Evolutionary conservation across 164 flowering plant species (phyloP).

Genomic region (Cinnamomum micranthum): DNA sequence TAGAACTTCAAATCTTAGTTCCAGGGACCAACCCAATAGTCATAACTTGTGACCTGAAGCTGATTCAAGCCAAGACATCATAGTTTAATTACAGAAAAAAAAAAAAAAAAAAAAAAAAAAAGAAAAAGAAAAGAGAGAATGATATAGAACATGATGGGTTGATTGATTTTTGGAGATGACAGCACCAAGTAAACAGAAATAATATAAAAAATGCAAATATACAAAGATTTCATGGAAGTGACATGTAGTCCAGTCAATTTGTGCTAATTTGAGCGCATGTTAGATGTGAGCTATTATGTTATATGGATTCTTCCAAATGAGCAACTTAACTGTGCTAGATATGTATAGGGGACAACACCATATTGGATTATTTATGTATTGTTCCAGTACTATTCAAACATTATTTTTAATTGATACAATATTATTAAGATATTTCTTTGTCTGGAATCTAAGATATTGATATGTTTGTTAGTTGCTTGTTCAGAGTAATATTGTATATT

Average conservation of each 20-base stretch:
- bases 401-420: no score
- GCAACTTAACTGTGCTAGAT: no score
- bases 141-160: background rate
- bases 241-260: background rate
- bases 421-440: no score
- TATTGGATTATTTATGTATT: no score
- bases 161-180: background rate
- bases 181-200: background rate
- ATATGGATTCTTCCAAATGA: no score
- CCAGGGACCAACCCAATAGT: background rate
- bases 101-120: no score
- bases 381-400: no score
- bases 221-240: background rate
- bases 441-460: background rate
- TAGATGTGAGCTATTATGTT: no score
- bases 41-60: background rate
- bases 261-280: background rate
- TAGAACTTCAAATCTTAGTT: background rate
- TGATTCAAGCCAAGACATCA: background rate
- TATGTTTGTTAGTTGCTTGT: background rate
- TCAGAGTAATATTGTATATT: no score
- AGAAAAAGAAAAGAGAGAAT: background rate
- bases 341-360: no score
- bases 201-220: no score
- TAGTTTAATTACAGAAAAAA: no score